Percentiles rank a stretch among this genome's conserved stretches.
Evolutionary conservation across 768 basidiomycete species (phyloP).

Genomic region (Kwoniella europaea): DNA sequence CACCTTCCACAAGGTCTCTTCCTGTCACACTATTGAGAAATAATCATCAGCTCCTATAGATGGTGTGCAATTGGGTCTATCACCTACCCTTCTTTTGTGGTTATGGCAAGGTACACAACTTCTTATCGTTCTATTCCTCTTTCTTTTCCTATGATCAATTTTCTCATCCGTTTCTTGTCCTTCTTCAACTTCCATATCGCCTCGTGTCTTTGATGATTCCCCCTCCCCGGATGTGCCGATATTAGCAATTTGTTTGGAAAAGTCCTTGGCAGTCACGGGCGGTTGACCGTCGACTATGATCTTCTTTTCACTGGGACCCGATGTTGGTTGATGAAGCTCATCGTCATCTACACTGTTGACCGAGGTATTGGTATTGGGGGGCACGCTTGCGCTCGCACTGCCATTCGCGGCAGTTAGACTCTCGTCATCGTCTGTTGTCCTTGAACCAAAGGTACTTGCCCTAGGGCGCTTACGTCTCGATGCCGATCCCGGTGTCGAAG

Average conservation of each 20-base stretch:
- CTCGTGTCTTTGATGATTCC: not conserved
- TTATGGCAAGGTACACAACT: conserved; percentile 83
- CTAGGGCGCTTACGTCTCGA: conserved; percentile 8
- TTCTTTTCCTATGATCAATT: conserved; percentile 68
- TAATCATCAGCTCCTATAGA: not conserved
- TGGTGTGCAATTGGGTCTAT: not conserved
- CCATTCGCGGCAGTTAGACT: not conserved
- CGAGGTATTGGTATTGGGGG: conserved; percentile 2
- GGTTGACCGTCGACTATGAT: not conserved
- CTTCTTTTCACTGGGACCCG: not conserved
- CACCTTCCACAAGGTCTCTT: conserved; percentile 89
- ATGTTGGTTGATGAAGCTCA: not conserved
- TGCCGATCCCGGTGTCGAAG: not conserved
- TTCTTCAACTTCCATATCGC: conserved; percentile 15
- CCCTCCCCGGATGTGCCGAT: conserved; percentile 8
- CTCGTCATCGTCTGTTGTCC: conserved; percentile 20
- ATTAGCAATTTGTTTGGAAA: not conserved
- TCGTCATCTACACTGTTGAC: not conserved
- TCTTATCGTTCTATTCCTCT: conserved; percentile 89
- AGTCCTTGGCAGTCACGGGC: conserved; percentile 7
- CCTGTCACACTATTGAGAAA: conserved; percentile 73
- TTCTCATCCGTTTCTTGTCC: conserved; percentile 39
- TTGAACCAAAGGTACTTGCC: conserved; percentile 21
- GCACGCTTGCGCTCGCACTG: not conserved
- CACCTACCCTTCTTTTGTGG: conserved; percentile 83